Percentiles rank a stretch among this genome's conserved stretches.
Evolutionary conservation across 1,139 yeast species (phyloP).

Genomic region (Kurtzmaniella quercitrusa): DNA sequence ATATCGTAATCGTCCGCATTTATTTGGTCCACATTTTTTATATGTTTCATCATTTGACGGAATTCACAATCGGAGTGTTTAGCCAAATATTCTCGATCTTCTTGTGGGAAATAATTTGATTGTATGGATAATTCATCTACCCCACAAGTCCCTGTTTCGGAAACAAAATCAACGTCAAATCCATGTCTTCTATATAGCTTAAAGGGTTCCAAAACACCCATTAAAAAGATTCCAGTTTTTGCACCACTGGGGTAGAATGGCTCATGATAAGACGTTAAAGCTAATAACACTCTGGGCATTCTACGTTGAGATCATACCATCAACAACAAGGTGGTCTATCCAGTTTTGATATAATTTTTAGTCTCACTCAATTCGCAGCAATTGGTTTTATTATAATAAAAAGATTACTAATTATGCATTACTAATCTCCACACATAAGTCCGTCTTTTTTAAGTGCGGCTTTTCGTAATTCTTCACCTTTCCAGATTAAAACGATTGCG

Average conservation of each 20-base stretch:
- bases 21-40: slow-evolving; percentile 15
- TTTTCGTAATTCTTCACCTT: slow-evolving; percentile 20
- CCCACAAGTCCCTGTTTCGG: slow-evolving; percentile 20
- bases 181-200: slow-evolving; percentile 13
- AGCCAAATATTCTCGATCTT: slow-evolving; percentile 11
- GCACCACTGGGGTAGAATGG: slow-evolving; percentile 16
- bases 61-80: slow-evolving; percentile 13
- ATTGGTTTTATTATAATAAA: neutral
- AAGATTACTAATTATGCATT: slow-evolving; percentile 1
- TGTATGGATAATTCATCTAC: slow-evolving; percentile 16
- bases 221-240: slow-evolving; percentile 16
- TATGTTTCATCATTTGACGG: slow-evolving; percentile 10
- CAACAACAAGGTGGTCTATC: neutral
- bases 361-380: neutral
- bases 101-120: slow-evolving; percentile 13
- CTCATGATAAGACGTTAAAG: slow-evolving; percentile 16
- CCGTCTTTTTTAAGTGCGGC: slow-evolving; percentile 10
- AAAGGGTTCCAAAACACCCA: slow-evolving; percentile 19
- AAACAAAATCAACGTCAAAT: slow-evolving; percentile 17
- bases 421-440: neutral
- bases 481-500: slow-evolving; percentile 16
- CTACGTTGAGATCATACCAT: neutral
- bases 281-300: slow-evolving; percentile 13
- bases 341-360: too few relatives aligned
- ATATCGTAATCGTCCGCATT: slow-evolving; percentile 15